Evolutionary conservation across 306 rosid genomes (phyloP).

Genomic region (Clitoria ternatea): DNA sequence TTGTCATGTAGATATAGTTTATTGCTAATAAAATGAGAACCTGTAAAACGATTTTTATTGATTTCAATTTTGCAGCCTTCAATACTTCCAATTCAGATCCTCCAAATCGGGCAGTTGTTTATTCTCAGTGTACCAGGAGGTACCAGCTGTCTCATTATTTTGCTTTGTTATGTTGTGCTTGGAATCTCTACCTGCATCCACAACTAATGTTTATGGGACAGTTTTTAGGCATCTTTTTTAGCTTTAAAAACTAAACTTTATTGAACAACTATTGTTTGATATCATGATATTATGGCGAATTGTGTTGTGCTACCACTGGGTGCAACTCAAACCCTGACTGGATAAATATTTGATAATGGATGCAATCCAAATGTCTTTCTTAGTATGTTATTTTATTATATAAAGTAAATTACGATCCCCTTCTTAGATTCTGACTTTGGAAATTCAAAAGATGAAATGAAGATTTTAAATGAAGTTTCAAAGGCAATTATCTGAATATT

Average conservation of each 20-base stretch:
- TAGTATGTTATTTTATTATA: not conserved
- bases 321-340: conserved; percentile 4
- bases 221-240: not conserved
- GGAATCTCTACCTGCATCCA: not conserved
- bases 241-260: not conserved
- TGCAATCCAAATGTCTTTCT: not conserved
- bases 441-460: not conserved
- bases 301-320: not conserved
- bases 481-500: not conserved
- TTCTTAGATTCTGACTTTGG: not conserved
- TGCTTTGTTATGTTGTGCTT: not conserved
- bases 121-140: conserved; percentile 94
- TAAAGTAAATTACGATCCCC: too few species aligned
- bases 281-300: not conserved
- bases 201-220: not conserved
- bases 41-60: not conserved
- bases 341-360: not conserved
- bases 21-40: not conserved
- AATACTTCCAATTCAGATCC: conserved; percentile 88
- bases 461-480: not conserved
- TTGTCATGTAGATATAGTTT: not conserved
- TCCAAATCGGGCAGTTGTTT: conserved; percentile 71
- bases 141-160: conserved; percentile 26
- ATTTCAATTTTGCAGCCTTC: conserved; percentile 68
- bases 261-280: not conserved